Base-by-base conservation (phyloP, 1,284 basidiomycete species). In the Mycena sp. region DNA sequence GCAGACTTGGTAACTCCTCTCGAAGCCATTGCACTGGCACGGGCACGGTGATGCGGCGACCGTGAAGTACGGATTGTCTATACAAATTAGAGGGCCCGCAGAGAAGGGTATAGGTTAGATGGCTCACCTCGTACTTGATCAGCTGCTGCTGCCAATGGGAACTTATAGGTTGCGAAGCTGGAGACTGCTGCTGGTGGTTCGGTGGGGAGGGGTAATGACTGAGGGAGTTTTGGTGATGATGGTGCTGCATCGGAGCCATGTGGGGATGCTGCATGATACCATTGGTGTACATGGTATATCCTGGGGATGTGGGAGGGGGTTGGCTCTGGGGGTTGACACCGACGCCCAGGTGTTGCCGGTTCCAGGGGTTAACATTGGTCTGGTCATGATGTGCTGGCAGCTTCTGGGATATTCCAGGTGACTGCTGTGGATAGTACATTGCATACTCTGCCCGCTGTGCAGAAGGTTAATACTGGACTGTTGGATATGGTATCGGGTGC, bases 401-500 rank as follows among this genome's bases (percentile, higher is more conserved):
- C 75, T 92, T 91, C 81, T 89, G 90, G 67, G 84, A 80, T 72
- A 92, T 87, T 76, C 87, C 89, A 72, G 90, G 90, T 67, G 90
- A 92, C 76, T 90, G 90, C 74, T 91, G 89, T 72, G 90, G 83
- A 77, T 89, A 92, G 80, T 90, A 92, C 90, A 92, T 92, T 67
- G 66, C 63, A 67, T 64, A 29, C 66, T 67, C 64, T 58, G 52
- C 43, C 51, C n/a, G n/a, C n/a, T n/a, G n/a, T n/a, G n/a, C n/a
- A n/a, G n/a, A n/a, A n/a, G n/a, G n/a, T n/a, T n/a, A n/a, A n/a
- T n/a, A n/a, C n/a, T n/a, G n/a, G n/a, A n/a, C n/a, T n/a, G n/a
- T n/a, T n/a, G n/a, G n/a, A n/a, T n/a, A n/a, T n/a, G n/a, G n/a
- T n/a, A n/a, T n/a, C n/a, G n/a, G n/a, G n/a, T n/a, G n/a, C n/a